phyloP scores from a whole-genome alignment of 148 eudicot species.

The Diospyros lotus region DNA sequence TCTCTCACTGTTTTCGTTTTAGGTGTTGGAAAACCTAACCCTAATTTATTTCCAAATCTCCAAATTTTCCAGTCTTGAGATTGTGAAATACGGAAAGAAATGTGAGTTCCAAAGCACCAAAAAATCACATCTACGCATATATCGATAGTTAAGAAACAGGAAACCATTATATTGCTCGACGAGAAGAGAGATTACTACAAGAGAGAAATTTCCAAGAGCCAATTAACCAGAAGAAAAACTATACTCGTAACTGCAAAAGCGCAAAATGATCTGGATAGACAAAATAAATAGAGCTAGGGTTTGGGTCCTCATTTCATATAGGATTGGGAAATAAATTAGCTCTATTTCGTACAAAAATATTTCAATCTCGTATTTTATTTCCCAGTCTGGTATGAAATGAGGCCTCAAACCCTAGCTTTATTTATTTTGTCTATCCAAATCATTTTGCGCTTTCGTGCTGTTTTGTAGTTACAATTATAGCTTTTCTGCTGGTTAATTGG shows the following conservation, averaged over 20 bases:
- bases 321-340: neutral
- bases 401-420: constrained; percentile 18
- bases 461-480: constrained; percentile 8
- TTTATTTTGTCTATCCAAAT: neutral
- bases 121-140: neutral
- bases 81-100: neutral
- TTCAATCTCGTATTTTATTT: neutral
- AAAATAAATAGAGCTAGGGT: constrained; percentile 16
- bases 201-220: no score
- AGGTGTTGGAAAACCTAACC: constrained; percentile 20
- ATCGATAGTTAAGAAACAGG: neutral
- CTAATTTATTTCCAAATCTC: neutral
- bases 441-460: neutral
- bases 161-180: neutral
- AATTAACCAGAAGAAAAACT: neutral
- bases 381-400: neutral
- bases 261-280: neutral
- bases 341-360: no score
- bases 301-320: neutral
- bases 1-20: neutral
- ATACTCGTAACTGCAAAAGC: constrained; percentile 3
- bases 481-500: neutral
- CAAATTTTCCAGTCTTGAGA: neutral
- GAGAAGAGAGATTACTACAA: neutral
- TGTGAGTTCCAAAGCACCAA: no score